Percentiles rank a stretch among this genome's conserved stretches.
Evolutionary conservation across 805 yeast species (phyloP).

Genomic region (Saturnispora gosingensis): DNA sequence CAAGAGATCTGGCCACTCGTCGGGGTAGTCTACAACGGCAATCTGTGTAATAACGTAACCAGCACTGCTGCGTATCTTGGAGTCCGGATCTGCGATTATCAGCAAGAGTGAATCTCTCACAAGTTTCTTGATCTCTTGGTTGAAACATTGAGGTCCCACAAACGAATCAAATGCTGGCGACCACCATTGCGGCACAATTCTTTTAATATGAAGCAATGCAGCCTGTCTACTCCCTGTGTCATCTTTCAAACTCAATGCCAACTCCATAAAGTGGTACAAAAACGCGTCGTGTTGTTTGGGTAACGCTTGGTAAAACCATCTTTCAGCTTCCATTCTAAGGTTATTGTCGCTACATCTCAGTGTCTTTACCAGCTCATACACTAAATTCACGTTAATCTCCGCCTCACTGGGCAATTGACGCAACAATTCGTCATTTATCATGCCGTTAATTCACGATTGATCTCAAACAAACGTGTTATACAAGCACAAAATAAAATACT

Average conservation of each 20-base stretch:
- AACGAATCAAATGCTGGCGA: constrained; percentile 72
- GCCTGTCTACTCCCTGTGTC: constrained; percentile 45
- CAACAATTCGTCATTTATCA: neutral
- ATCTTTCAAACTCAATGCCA: constrained; percentile 28
- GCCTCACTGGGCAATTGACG: neutral
- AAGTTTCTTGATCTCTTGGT: constrained; percentile 39
- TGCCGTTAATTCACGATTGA: neutral
- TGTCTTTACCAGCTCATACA: constrained; percentile 14
- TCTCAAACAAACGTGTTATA: neutral
- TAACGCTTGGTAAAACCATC: constrained; percentile 34
- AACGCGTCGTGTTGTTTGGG: constrained; percentile 41
- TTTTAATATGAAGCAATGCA: constrained; percentile 55
- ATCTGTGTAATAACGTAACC: constrained; percentile 76
- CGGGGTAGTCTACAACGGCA: constrained; percentile 86
- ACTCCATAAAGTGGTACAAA: constrained; percentile 33
- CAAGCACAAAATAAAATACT: neutral
- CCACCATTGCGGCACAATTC: constrained; percentile 70
- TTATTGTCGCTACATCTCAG: constrained; percentile 37
- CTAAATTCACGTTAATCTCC: neutral
- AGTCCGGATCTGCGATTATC: constrained; percentile 38
- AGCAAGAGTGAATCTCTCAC: constrained; percentile 44
- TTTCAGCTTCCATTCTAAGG: constrained; percentile 45
- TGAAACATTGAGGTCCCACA: constrained; percentile 45
- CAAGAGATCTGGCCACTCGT: constrained; percentile 82
- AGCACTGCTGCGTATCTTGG: constrained; percentile 57